Evolutionary conservation across 768 basidiomycete species (phyloP).

Genomic region (Mycena kentingensis): DNA sequence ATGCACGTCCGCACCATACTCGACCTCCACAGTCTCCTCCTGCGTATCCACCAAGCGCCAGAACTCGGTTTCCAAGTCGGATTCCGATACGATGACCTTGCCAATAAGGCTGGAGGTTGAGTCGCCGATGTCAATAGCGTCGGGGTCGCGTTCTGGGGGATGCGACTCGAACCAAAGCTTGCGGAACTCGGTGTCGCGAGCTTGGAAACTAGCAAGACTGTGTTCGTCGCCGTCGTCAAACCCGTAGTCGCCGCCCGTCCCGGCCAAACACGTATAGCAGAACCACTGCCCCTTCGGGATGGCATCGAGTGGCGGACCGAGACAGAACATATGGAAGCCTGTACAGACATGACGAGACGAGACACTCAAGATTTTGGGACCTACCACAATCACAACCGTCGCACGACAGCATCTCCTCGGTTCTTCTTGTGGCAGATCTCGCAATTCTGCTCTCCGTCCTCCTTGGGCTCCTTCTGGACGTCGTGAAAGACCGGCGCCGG

Average conservation of each 20-base stretch:
- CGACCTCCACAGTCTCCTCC: slow-evolving; percentile 92
- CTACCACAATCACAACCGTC: slow-evolving; percentile 83
- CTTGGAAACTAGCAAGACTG: slow-evolving; percentile 86
- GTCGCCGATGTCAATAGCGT: slow-evolving; percentile 42
- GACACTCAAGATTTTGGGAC: slow-evolving; percentile 26
- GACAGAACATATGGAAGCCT: slow-evolving; percentile 98
- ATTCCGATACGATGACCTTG: slow-evolving; percentile 74
- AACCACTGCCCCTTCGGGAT: slow-evolving; percentile 97
- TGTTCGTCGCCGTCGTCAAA: slow-evolving; percentile 99
- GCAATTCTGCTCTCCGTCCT: slow-evolving; percentile 66
- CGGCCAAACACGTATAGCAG: slow-evolving; percentile 88
- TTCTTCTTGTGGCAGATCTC: slow-evolving; percentile 93
- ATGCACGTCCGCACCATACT: slow-evolving; percentile 99
- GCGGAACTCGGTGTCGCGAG: slow-evolving; percentile 87
- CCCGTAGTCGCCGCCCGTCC: slow-evolving; percentile 93
- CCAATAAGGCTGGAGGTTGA: slow-evolving; percentile 58
- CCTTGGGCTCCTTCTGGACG: not conserved
- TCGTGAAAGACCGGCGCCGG: slow-evolving; percentile 53
- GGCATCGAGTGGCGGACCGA: slow-evolving; percentile 82
- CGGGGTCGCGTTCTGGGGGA: slow-evolving; percentile 47
- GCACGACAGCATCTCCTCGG: slow-evolving; percentile 89
- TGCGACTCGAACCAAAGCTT: slow-evolving; percentile 86
- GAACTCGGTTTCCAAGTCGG: slow-evolving; percentile 92
- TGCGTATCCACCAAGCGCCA: slow-evolving; percentile 94
- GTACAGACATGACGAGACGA: slow-evolving; percentile 10